Evolutionary conservation across 176 grass and related monocot species (phyloP).

Genomic region (Pharus latifolius): DNA sequence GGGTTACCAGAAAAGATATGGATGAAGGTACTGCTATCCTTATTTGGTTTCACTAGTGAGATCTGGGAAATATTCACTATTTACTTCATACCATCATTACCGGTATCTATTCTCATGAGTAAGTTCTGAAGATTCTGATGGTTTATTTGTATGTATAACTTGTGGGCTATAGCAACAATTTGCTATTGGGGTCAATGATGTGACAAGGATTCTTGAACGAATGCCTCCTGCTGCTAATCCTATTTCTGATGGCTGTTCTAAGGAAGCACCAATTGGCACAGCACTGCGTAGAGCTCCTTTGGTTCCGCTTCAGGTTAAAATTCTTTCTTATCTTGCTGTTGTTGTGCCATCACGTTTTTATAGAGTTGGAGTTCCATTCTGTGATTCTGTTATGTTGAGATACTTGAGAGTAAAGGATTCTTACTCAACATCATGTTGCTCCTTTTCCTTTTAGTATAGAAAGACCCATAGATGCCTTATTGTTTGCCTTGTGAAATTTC

Average conservation of each 20-base stretch:
- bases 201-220: constrained; percentile 85
- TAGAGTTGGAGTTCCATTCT: not conserved
- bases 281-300: constrained; percentile 32
- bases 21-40: constrained; percentile 58
- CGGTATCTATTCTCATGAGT: not conserved
- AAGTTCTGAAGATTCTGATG: not conserved
- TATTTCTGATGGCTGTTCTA: not conserved
- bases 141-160: not conserved
- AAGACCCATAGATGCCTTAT: not conserved
- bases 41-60: not conserved
- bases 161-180: constrained; percentile 59
- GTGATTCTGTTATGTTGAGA: not conserved
- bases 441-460: not conserved
- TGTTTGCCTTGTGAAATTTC: not conserved
- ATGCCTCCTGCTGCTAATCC: constrained; percentile 32
- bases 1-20: constrained; percentile 73
- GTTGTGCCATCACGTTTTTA: not conserved
- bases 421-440: not conserved
- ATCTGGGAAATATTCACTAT: not conserved
- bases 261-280: constrained; percentile 3
- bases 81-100: not conserved
- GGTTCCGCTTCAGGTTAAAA: constrained; percentile 58
- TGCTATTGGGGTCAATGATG: constrained; percentile 87
- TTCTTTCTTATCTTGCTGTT: constrained; percentile 12
- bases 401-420: not conserved